Evolutionary conservation across 257 asterid species (phyloP).

Genomic region (Salvia hispanica): DNA sequence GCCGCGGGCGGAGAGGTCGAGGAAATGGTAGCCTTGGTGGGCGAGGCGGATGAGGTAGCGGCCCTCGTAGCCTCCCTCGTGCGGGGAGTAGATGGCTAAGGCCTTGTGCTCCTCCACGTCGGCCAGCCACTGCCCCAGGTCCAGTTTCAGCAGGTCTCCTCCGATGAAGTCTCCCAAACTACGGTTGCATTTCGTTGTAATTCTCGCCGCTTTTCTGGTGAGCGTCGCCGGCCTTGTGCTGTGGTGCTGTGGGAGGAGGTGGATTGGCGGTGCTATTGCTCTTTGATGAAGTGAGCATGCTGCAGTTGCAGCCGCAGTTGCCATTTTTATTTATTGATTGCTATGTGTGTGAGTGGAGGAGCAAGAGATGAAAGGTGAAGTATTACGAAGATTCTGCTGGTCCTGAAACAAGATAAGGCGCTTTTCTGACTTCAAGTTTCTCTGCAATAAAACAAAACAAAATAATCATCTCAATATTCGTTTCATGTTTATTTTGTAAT

Average conservation of each 20-base stretch:
- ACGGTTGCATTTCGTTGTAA: constrained; percentile 41
- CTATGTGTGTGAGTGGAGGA: not conserved
- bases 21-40: constrained; percentile 74
- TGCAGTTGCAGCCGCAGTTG: constrained; percentile 34
- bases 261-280: constrained; percentile 29
- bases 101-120: constrained; percentile 92
- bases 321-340: not conserved
- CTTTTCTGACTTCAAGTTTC: not conserved
- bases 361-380: not conserved
- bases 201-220: not conserved
- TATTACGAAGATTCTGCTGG: constrained; percentile 23
- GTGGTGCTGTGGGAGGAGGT: constrained; percentile 17
- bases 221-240: constrained; percentile 1
- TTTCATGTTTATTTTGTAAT: no score
- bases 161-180: constrained; percentile 72
- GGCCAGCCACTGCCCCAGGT: constrained; percentile 67
- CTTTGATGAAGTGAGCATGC: constrained; percentile 33
- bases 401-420: constrained; percentile 38
- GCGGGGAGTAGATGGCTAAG: constrained; percentile 81
- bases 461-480: no score
- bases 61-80: constrained; percentile 90
- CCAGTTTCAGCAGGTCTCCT: constrained; percentile 71
- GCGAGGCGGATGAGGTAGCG: constrained; percentile 70
- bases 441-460: constrained; percentile 20
- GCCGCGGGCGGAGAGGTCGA: constrained; percentile 82